These are phyloP conservation scores for Gaultheria prostrata DNA, from an alignment of 148 eudicot species.

Conservation along the genomic window DNA sequence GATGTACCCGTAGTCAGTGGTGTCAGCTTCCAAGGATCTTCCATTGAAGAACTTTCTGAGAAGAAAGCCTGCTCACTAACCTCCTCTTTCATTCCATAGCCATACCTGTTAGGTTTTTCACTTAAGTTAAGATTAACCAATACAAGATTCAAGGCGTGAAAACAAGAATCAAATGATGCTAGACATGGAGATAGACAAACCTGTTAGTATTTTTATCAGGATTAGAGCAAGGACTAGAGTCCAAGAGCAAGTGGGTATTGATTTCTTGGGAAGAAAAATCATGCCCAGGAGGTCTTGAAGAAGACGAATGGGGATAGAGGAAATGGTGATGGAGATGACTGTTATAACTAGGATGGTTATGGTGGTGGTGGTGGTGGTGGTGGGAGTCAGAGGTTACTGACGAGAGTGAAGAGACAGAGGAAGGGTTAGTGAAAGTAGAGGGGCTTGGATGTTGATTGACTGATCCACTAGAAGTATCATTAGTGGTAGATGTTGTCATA, in stretches of 20 bases:
- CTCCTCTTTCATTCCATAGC: conserved; percentile 32
- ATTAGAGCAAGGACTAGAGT: conserved; percentile 23
- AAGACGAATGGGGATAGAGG: conserved; percentile 43
- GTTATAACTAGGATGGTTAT: conserved; percentile 18
- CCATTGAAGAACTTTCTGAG: conserved; percentile 27
- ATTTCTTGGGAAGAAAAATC: conserved; percentile 31
- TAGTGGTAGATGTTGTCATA: conserved; percentile 23
- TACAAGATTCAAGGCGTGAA: neutral
- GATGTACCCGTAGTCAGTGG: conserved; percentile 29
- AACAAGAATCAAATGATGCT: neutral
- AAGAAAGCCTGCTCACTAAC: conserved; percentile 32
- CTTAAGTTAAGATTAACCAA: neutral
- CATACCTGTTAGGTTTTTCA: conserved; percentile 18
- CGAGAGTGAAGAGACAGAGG: conserved; percentile 27
- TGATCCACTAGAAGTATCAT: conserved; percentile 19
- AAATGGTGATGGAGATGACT: conserved; percentile 22
- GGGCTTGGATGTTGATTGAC: conserved; percentile 29
- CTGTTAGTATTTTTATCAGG: conserved; percentile 32
- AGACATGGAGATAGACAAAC: conserved; percentile 18
- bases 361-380: conserved; percentile 12
- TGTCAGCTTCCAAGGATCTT: conserved; percentile 36
- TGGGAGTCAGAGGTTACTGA: conserved; percentile 20
- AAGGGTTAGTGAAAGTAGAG: neutral
- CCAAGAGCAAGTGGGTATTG: conserved; percentile 27
- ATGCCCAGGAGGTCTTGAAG: conserved; percentile 32